phyloP scores from a whole-genome alignment of 116 monocot genomes.

The Iris pallida region DNA sequence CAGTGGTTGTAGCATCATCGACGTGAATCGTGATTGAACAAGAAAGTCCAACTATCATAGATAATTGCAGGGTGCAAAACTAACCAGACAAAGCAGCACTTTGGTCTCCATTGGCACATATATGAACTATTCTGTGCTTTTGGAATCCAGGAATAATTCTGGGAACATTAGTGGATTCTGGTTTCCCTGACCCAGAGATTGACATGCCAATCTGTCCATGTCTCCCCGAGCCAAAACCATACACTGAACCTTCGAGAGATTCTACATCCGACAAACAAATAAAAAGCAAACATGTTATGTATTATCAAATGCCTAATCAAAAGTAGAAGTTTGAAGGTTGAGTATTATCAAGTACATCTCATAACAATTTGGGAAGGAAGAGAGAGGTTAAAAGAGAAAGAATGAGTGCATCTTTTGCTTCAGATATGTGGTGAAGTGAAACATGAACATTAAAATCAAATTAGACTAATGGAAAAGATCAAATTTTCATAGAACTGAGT shows the following conservation, averaged over 20 bases:
- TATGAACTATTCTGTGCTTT: slow-evolving; percentile 27
- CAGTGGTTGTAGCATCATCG: not conserved
- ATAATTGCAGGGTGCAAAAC: slow-evolving; percentile 1
- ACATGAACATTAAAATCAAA: too few species aligned
- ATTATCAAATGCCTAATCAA: too few species aligned
- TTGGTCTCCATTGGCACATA: slow-evolving; percentile 80
- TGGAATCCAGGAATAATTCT: slow-evolving; percentile 42
- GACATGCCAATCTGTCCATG: slow-evolving; percentile 66
- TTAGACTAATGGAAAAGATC: too few species aligned
- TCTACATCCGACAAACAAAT: slow-evolving; percentile 26
- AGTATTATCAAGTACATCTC: too few species aligned
- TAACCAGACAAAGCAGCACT: slow-evolving; percentile 83
- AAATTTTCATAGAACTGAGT: too few species aligned
- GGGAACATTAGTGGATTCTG: slow-evolving; percentile 39
- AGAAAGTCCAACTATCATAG: not conserved
- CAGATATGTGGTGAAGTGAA: too few species aligned
- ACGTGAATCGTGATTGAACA: not conserved
- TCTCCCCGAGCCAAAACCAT: slow-evolving; percentile 77
- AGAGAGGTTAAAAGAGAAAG: too few species aligned
- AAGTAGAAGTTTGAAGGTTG: too few species aligned
- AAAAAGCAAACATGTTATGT: not conserved
- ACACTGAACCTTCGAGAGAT: slow-evolving; percentile 34
- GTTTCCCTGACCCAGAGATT: slow-evolving; percentile 20
- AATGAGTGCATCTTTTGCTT: too few species aligned
- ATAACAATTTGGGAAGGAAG: too few species aligned